These are phyloP conservation scores for Triadica sebifera DNA, from an alignment of 345 rosid species.

Conservation along the genomic window DNA sequence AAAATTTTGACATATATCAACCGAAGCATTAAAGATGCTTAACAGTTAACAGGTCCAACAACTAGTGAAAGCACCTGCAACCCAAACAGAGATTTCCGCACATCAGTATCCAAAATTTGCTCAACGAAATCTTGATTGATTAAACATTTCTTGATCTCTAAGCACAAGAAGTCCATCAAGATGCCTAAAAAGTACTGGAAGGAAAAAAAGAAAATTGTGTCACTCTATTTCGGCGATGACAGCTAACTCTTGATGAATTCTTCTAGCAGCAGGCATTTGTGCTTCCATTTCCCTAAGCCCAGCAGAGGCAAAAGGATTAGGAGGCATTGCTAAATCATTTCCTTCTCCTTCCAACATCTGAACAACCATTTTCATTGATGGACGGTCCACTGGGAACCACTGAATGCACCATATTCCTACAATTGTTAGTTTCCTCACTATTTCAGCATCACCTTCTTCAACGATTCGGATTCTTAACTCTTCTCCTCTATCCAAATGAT, in stretches of 20 bases:
- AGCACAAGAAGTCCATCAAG: no score
- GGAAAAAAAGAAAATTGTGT: neutral
- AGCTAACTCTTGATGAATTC: neutral
- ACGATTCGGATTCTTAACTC: neutral
- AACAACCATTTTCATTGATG: constrained; percentile 2
- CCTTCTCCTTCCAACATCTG: constrained; percentile 18
- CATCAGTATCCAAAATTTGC: no score
- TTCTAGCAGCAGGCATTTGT: neutral
- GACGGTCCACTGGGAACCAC: constrained; percentile 17
- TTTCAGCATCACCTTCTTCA: constrained; percentile 13
- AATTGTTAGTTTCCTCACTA: neutral
- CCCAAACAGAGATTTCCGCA: no score
- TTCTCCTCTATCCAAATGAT: constrained; percentile 13
- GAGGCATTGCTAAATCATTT: constrained; percentile 9
- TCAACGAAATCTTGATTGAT: no score
- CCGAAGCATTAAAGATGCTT: no score
- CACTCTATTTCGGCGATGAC: constrained; percentile 4
- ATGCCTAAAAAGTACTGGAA: no score
- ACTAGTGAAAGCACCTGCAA: no score
- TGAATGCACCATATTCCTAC: constrained; percentile 13
- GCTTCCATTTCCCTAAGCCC: neutral
- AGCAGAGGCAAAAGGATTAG: neutral
- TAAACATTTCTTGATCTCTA: no score
- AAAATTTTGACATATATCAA: no score
- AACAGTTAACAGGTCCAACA: no score